phyloP scores from a whole-genome alignment of 495 filamentous ascomycete genomes.

The Venustampulla echinocandica region DNA sequence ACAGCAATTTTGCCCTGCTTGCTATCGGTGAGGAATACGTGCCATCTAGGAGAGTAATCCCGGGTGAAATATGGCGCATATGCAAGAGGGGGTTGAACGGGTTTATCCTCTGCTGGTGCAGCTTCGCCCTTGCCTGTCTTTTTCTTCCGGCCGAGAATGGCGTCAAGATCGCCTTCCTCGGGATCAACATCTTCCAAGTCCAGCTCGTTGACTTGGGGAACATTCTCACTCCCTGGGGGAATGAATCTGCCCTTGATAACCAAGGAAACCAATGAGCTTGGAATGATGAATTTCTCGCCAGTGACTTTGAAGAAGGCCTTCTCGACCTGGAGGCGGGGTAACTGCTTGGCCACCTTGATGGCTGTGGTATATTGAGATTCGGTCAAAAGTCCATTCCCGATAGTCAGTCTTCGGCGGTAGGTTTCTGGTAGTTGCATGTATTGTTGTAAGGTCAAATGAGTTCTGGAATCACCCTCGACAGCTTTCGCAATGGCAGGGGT shows the following conservation, averaged over 20 bases:
- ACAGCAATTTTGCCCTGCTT: conserved; percentile 94
- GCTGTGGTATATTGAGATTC: conserved; percentile 70
- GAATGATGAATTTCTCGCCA: conserved; percentile 85
- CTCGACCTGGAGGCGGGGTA: conserved; percentile 76
- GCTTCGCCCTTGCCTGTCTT: conserved; percentile 45
- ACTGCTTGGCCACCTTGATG: conserved; percentile 64
- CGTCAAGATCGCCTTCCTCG: conserved; percentile 85
- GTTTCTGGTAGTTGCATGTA: conserved; percentile 78
- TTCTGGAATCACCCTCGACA: conserved; percentile 67
- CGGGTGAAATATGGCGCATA: conserved; percentile 82
- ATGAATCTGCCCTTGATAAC: conserved; percentile 93
- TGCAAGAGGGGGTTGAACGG: conserved; percentile 70
- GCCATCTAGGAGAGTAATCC: conserved; percentile 84
- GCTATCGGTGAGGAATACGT: conserved; percentile 85
- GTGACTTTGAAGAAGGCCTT: conserved; percentile 98
- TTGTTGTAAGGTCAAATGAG: conserved; percentile 69
- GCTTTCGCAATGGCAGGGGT: conserved; percentile 63
- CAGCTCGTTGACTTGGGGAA: conserved; percentile 62
- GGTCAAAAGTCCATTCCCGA: conserved; percentile 62
- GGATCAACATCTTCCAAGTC: conserved; percentile 89
- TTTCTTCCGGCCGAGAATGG: conserved; percentile 72
- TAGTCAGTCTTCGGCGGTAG: conserved; percentile 57
- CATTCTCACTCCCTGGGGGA: conserved; percentile 66
- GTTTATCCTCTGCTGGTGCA: conserved; percentile 41
- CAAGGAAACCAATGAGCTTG: conserved; percentile 86